Evolutionary conservation across 768 basidiomycete species (phyloP), one percentile per base, ranked within the genome.

Genomic region (Tricholoma furcatifolium): DNA sequence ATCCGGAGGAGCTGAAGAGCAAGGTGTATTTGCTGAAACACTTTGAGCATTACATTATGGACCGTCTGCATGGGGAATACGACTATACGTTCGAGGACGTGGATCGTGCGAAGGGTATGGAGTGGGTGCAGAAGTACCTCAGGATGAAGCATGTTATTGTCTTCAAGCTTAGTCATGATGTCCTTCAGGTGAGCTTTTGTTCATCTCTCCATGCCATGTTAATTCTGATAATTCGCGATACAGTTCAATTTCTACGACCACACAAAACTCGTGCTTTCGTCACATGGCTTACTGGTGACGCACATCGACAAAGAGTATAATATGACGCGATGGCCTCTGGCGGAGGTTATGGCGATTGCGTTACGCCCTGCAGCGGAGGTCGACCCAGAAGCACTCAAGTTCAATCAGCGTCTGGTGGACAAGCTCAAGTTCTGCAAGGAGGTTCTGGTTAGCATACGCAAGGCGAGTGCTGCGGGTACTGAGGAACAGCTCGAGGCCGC

Each of bases 201-300:
- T 42, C 34, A 47, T 53, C 56, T 44, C 50, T 42, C 12, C 46
- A 7, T 18, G 11, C 11, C 27, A 27, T 27, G 4, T 27, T 4
- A 7, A 27, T 3, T 4, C 27, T 27, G 27, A 27, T 27, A 7
- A 23, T 39, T 39, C 10, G 54, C 43, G 23, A 20, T 42, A 2
- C 65, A 98, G 96, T 98, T 98, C 81, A 99, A 98, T 76, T 98
- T 98, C 69, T 93, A 91, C 27, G 97, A 98, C 71, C 97, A 99
- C 73, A 88, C 91, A 36, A 98, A 99, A 68, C 73, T 98, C 55
- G 85, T 99, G 53, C 75, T 99, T 46, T 93, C 93, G 15, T 83
- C 85, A 1, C 77, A 85, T 24, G 96, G 92, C 2, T 75, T 87
- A 11, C 70, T 85, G 11, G 77, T 98, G 44, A 92, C 93, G 3